Base-by-base conservation (phyloP, 371 early-diverging fungal genomes). In the Coemansia sp. region DNA sequence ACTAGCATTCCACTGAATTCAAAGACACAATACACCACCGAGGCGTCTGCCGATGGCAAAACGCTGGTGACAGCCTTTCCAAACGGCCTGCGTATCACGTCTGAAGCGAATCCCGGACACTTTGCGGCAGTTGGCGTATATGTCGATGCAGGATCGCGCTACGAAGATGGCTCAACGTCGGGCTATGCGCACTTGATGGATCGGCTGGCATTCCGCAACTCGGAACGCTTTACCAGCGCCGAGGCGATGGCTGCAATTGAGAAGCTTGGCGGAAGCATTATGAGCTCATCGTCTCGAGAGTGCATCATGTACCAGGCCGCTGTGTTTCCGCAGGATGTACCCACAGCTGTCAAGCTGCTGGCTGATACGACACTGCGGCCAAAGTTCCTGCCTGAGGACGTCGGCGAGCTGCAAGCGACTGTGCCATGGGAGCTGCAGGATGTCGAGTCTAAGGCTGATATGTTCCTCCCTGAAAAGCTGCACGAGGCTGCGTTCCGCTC, bases 261-360 rank as follows among this genome's bases (percentile, higher is more conserved):
- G 66, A 83, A 86, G 19, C 80, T 96, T 17, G 97, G 96, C 13
- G 96, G 96, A 21, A 95, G 94, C 60, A 85, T 97, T 32, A 87
- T 89, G 84, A 90, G 95, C 57, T 91, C 93, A 32, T 88, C 91
- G 40, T 89, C 93, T n/a, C 89, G 97, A 19, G 98, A 98, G 80
- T 87, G 89, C 54, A 92, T 96, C 79, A 92, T 95, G 89, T 95
- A 94, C 78, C 96, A 95, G 79, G 90, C 93, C 0, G 88, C 95
- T 3, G 90, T 96, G 23, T 93, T 96, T 75, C 87, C 86, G 13
- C 87, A 92, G 70, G 94, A 94, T 76, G 78, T 95, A 9, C 82
- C 84, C 4, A 82, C 85, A 21, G 87, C 93, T 17, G 61, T 94
- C 39, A 71, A 85, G 8, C 82, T 95, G 17, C 87, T 95, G 67